Percentiles rank a stretch among this genome's conserved stretches.
Conservation (phyloP, 2,329 filamentous ascomycete genomes). For the Botryotinia calthae region DNA sequence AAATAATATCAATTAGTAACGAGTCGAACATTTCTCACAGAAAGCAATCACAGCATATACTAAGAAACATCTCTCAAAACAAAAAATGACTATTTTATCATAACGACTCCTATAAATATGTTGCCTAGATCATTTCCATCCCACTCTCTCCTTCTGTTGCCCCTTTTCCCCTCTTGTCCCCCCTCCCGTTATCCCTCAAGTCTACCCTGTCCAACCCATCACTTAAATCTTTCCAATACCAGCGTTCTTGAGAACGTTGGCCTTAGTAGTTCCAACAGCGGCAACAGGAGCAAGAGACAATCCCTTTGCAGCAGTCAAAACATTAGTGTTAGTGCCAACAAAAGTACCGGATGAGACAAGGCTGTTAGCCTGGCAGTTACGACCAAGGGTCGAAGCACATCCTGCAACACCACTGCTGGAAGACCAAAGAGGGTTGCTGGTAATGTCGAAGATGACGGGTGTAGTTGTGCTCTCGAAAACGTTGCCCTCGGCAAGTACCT, state of each 20-base stretch:
- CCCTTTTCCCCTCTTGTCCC: too few species aligned
- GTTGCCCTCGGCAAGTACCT: conserved; percentile 5
- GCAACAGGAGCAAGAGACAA: background rate
- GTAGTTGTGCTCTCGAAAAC: background rate
- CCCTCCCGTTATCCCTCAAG: background rate
- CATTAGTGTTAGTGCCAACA: background rate
- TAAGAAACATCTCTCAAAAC: background rate
- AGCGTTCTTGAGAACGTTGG: background rate
- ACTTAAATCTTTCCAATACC: background rate
- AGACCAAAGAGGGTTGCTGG: background rate
- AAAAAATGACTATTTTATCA: background rate
- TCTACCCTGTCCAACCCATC: background rate
- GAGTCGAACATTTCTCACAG: too few species aligned
- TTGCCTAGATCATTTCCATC: background rate
- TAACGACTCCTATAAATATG: background rate
- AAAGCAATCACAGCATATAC: too few species aligned
- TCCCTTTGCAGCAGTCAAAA: background rate
- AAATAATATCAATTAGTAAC: too few species aligned
- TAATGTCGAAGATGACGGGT: background rate
- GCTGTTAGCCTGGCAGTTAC: background rate
- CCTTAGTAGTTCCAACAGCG: background rate
- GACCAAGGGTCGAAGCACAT: background rate
- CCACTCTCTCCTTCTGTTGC: background rate
- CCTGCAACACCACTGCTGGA: background rate
- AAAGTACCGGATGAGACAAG: background rate